Conservation (phyloP, 129 eudicot species). For the Flaveria brownii region DNA sequence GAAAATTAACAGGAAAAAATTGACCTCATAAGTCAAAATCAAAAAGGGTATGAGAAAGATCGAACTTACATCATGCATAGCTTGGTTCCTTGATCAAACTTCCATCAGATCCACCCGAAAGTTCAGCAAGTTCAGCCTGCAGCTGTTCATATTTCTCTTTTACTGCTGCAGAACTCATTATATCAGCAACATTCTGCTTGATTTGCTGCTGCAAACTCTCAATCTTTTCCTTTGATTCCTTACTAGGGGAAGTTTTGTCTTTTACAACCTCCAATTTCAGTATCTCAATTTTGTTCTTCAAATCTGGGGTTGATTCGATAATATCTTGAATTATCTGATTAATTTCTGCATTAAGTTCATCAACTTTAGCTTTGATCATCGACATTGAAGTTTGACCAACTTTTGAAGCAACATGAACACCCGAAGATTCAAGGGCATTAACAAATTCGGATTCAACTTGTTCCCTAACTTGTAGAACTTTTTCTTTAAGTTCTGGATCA, state of each 20-base stretch:
- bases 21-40: constrained; percentile 22
- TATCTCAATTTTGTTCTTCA: constrained; percentile 60
- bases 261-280: constrained; percentile 51
- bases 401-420: constrained; percentile 46
- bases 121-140: constrained; percentile 52
- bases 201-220: constrained; percentile 52
- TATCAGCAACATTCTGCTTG: constrained; percentile 56
- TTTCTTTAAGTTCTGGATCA: constrained; percentile 50
- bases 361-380: constrained; percentile 41
- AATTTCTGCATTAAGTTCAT: constrained; percentile 55
- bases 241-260: constrained; percentile 49
- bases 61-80: constrained; percentile 32
- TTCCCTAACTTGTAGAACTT: constrained; percentile 43
- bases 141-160: constrained; percentile 55
- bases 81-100: constrained; percentile 39
- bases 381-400: constrained; percentile 33
- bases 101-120: constrained; percentile 48
- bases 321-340: constrained; percentile 48
- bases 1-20: background rate
- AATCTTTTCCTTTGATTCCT: constrained; percentile 60
- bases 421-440: constrained; percentile 46
- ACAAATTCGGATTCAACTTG: constrained; percentile 57
- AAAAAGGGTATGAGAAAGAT: background rate
- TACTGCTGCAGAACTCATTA: constrained; percentile 46
- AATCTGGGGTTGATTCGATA: constrained; percentile 52